Base-by-base conservation (phyloP, 306 rosid species). In the Inga leiocalycina region DNA sequence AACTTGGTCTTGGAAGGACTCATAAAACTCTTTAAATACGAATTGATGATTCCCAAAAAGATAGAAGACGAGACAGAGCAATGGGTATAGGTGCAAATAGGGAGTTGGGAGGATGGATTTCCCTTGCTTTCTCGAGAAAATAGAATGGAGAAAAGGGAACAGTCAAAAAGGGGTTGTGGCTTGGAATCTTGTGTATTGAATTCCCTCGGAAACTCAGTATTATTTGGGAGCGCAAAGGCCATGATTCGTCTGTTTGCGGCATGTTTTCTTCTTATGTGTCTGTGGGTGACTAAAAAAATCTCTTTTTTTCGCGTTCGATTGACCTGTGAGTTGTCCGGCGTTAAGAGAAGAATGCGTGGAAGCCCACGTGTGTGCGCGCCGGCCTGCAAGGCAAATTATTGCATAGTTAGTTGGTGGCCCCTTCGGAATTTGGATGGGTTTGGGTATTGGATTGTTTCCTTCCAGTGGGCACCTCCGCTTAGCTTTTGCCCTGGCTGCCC, bases 121-220 rank as follows among this genome's bases (percentile, higher is more conserved):
- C 86, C 81, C 64, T 62, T 78, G 59, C 56, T 79, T 78, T 65
- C 76, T 79, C 78, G 71, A 77, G 86, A 84, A 82, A 85, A 24
- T 70, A 76, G 84, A 54, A 49, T 6, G 54, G 57, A 39, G 13
- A 37, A 82, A 81, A 65, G 43, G 84, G 83, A 87, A 74, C 73
- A 83, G 92, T 90, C 91, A 89, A 90, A 87, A 79, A 68, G 22
- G 64, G 83, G 84, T 77, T 81, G 64, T 43, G 80, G 82, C 1
- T 73, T 79, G 81, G 87, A 91, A 89, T 87, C 90, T 91, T 10
- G 73, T 75, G 84, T 72, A 86, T 82, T 84, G 74, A 84, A 84
- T 85, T 90, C 85, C 84, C 86, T 89, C 83, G 62, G 78, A 79
- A 83, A 84, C 67, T 43, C 62, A 72, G 39, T 34, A 52, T 64